phyloP scores from a whole-genome alignment of 139 green algal species.

The Dunaliella primolecta region DNA sequence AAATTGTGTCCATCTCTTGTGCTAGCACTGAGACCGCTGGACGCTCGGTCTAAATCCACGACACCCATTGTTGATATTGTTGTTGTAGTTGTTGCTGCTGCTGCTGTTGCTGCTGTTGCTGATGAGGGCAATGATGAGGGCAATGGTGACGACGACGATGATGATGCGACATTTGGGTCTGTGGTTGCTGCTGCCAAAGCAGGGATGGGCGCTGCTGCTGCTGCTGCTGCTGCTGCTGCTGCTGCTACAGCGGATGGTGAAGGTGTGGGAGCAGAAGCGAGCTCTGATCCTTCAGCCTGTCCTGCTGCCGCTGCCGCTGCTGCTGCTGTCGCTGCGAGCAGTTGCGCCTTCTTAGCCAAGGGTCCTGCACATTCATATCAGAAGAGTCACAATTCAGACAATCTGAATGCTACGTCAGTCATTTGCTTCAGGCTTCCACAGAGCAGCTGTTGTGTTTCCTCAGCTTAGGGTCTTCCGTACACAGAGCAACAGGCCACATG shows the following conservation, averaged over 20 bases:
- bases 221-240: not conserved
- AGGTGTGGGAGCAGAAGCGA: not conserved
- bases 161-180: not conserved
- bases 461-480: too few species aligned
- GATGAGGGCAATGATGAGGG: not conserved
- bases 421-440: too few species aligned
- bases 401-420: too few species aligned
- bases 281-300: too few species aligned
- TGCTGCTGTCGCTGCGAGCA: conserved; percentile 2
- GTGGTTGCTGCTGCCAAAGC: not conserved
- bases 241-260: not conserved
- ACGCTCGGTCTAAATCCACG: too few species aligned
- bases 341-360: not conserved
- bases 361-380: not conserved
- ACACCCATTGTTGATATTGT: too few species aligned
- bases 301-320: not conserved
- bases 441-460: too few species aligned
- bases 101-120: not conserved
- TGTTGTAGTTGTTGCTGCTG: not conserved
- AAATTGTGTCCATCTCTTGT: not conserved
- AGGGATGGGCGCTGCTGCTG: not conserved
- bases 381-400: too few species aligned
- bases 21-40: not conserved
- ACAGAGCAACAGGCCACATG: too few species aligned
- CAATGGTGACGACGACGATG: not conserved